Evolutionary conservation across 495 filamentous ascomycete genomes (phyloP).

Genomic region (Bryoglossum gracile): DNA sequence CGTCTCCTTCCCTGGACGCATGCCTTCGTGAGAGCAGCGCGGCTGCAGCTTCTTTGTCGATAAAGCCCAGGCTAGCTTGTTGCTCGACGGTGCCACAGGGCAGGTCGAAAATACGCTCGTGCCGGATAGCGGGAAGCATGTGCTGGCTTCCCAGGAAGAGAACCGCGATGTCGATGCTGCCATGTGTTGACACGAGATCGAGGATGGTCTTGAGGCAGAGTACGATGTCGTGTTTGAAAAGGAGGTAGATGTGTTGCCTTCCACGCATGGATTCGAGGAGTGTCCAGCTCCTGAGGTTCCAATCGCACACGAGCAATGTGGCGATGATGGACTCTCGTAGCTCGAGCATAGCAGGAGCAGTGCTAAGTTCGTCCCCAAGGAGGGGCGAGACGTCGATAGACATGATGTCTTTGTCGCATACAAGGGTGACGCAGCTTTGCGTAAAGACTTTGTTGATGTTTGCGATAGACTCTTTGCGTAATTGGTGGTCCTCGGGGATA

Average conservation of each 20-base stretch:
- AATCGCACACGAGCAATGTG: slow-evolving; percentile 24
- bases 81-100: too few relatives aligned
- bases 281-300: slow-evolving; percentile 27
- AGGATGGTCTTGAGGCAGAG: background rate
- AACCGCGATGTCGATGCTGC: background rate
- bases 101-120: too few relatives aligned
- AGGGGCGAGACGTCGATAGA: slow-evolving; percentile 17
- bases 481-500: slow-evolving; percentile 19
- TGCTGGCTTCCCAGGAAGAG: background rate
- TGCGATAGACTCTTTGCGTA: slow-evolving; percentile 21
- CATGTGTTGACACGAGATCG: background rate
- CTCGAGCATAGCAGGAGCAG: too few relatives aligned
- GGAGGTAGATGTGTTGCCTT: slow-evolving; percentile 14
- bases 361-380: too few relatives aligned
- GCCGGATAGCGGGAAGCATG: too few relatives aligned
- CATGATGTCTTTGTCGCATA: slow-evolving; percentile 26
- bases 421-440: slow-evolving; percentile 17
- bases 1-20: too few relatives aligned
- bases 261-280: slow-evolving; percentile 25
- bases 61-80: too few relatives aligned
- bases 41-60: too few relatives aligned
- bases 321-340: too few relatives aligned
- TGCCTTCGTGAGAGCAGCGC: too few relatives aligned
- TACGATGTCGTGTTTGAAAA: slow-evolving; percentile 19
- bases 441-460: slow-evolving; percentile 24